A percentile compares a stretch with the other conserved stretches of the same genome.
phyloP scores from a whole-genome alignment of 1,139 yeast genomes.

The Debaryomyces udenii region DNA sequence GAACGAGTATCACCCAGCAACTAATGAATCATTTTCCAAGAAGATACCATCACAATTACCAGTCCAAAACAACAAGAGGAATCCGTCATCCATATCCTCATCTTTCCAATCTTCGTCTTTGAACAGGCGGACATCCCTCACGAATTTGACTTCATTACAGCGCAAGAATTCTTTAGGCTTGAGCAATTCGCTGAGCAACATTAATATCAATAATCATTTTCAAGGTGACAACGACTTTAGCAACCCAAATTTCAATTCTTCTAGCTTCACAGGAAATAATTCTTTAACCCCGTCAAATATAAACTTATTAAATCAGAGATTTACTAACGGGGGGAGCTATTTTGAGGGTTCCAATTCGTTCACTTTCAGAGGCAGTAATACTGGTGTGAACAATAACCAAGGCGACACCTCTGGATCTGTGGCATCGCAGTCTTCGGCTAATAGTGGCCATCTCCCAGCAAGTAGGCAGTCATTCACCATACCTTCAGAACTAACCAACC shows the following conservation, averaged over 20 bases:
- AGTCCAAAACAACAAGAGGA: conserved; percentile 19
- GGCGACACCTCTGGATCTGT: conserved; percentile 30
- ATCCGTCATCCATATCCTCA: conserved; percentile 19
- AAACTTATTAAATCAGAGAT: conserved; percentile 31
- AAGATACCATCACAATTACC: conserved; percentile 17
- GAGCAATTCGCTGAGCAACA: conserved; percentile 27
- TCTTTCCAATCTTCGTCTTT: conserved; percentile 26
- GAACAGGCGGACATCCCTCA: conserved; percentile 24
- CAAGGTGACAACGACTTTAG: conserved; percentile 4
- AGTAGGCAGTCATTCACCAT: conserved; percentile 14
- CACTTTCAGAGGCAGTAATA: conserved; percentile 17
- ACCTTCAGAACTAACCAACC: conserved; percentile 12
- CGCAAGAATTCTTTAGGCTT: conserved; percentile 19
- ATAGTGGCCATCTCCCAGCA: conserved; percentile 11
- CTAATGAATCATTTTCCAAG: conserved; percentile 13
- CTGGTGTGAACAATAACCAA: conserved; percentile 13
- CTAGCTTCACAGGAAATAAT: conserved; percentile 11
- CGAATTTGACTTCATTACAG: conserved; percentile 19
- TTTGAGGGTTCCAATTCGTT: conserved; percentile 29
- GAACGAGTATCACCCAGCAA: background rate
- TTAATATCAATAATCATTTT: conserved; percentile 28
- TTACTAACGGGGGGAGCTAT: conserved; percentile 26
- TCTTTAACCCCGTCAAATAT: conserved; percentile 35
- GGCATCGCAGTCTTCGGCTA: conserved; percentile 24
- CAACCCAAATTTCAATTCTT: conserved; percentile 1